Evolutionary conservation across 352 stramenopile species (phyloP), one percentile per base, ranked within the genome.

Genomic region (Elongisporangium senticosum): DNA sequence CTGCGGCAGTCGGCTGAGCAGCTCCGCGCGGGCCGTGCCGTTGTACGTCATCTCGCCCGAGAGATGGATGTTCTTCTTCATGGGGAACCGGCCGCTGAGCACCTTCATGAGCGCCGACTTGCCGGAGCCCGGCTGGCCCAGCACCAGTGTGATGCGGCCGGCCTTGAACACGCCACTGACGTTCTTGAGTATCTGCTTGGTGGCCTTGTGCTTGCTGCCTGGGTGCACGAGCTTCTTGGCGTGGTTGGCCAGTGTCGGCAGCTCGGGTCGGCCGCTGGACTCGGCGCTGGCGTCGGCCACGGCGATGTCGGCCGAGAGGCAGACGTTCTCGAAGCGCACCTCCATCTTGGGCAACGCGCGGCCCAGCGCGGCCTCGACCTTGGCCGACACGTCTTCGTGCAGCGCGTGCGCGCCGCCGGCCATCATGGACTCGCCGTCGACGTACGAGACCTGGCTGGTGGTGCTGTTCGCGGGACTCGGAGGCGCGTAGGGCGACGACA

Each of bases 61-160:
- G 15, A 77, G 37, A 11, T 59, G 24, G 14, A 75, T 59, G 49
- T 65, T 71, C 19, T 58, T 62, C n/a, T 49, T 62, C 24, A 61
- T 68, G 0, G 59, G 60, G 49, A 77, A 77, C 28, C 66, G 56
- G 2, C 63, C 67, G 40, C 56, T 63, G 39, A 77, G 49, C 1
- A 71, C 39, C 5, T 72, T 72, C 61, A 79, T 67, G 1, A 79
- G 57, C 10, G 64, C 57, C 14, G 71, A 72, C 53, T 79, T 79
- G 47, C 71, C 71, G 15, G 71, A 79, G 1, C 69, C 56, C 7
- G 67, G 67, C 22, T 77, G 68, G 11, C 68, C 71, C n/a, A 79
- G 57, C 17, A 79, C 7, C 33, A 77, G 40, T 23, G 71, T 77
- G 28, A 70, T 72, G 3, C 57, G 72, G 22, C 71, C 65, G 2